Conservation (phyloP, 345 rosid species). For the Corymbia maculata region DNA sequence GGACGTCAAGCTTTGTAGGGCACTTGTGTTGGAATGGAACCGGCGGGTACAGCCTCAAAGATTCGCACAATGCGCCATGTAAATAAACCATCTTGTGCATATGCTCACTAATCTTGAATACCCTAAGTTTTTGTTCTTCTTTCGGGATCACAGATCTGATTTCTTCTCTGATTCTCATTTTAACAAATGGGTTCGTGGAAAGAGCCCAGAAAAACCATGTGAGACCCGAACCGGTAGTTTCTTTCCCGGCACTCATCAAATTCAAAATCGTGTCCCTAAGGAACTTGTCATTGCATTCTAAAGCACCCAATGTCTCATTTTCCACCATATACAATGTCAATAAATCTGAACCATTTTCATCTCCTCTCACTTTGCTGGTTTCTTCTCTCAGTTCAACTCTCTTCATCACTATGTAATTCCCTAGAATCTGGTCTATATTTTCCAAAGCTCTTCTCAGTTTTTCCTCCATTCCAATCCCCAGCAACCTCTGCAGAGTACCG, state of each 20-base stretch:
- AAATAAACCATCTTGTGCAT: slow-evolving; percentile 14
- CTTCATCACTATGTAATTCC: slow-evolving; percentile 13
- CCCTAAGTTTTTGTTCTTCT: neutral
- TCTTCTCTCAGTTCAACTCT: slow-evolving; percentile 9
- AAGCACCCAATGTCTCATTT: neutral
- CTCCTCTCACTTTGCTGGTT: neutral
- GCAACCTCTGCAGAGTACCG: slow-evolving; percentile 33
- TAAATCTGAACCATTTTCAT: slow-evolving; percentile 14
- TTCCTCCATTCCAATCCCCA: slow-evolving; percentile 32
- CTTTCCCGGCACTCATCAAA: slow-evolving; percentile 43
- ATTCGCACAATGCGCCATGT: slow-evolving; percentile 20
- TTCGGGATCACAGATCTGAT: slow-evolving; percentile 2
- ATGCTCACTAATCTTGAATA: neutral
- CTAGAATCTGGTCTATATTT: slow-evolving; percentile 4
- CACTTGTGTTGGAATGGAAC: slow-evolving; percentile 17
- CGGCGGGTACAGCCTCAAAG: slow-evolving; percentile 23
- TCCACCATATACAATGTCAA: slow-evolving; percentile 25
- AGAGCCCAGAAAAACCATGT: slow-evolving; percentile 50
- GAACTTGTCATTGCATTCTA: slow-evolving; percentile 17
- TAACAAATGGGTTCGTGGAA: slow-evolving; percentile 8
- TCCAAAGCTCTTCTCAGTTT: slow-evolving; percentile 19
- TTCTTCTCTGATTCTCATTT: slow-evolving; percentile 33
- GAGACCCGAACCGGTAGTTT: slow-evolving; percentile 20
- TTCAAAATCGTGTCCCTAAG: slow-evolving; percentile 40
- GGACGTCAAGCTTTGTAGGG: neutral